Evolutionary conservation across 768 basidiomycete genomes (phyloP), one percentile per base, ranked within the genome.

Genomic region (Termitomyces sp.): DNA sequence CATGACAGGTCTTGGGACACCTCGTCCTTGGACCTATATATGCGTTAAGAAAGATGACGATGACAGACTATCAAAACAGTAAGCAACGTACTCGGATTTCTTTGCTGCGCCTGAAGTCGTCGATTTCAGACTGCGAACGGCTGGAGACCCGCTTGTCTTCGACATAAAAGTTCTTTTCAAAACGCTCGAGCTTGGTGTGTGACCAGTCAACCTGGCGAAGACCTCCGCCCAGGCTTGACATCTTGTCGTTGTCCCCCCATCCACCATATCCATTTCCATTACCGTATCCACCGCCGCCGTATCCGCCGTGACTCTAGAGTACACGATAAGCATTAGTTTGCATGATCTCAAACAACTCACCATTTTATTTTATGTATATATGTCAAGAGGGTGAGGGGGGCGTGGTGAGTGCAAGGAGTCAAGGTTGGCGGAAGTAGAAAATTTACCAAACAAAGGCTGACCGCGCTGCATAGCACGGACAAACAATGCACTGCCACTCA

Each of bases 111-210:
- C 89, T 80, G 74, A 95, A 98, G 48, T 93, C 93, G 56, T 92
- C 89, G 56, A 98, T 81, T 66, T 99, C 96, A 50, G 85, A 79
- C 16, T 98, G 94, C 54, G 79, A 84, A 61, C 88, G 87, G 33
- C 80, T 75, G 20, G 85, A 73, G 45, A 98, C 91, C 30, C 86
- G 83, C 68, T 90, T 87, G 72, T 98, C 92, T 72, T 99, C 94
- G 47, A 87, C 78, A 65, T 96, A 96, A 64, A 96, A 99, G 78
- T 98, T 98, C 78, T 98, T 99, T 75, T 98, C 96, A 63, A 99
- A 98, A 64, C 82, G 87, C 66, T 86, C 81, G 57, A 97, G 75
- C 59, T 85, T 85, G 47, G 84, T 78, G 43, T 72, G 72, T 54
- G 77, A 70, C 97, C 97, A 99, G 74, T 98, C 92, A 56, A 97